Evolutionary conservation across 192 early-diverging fungal species (phyloP).

Genomic region (Coemansia sp.): DNA sequence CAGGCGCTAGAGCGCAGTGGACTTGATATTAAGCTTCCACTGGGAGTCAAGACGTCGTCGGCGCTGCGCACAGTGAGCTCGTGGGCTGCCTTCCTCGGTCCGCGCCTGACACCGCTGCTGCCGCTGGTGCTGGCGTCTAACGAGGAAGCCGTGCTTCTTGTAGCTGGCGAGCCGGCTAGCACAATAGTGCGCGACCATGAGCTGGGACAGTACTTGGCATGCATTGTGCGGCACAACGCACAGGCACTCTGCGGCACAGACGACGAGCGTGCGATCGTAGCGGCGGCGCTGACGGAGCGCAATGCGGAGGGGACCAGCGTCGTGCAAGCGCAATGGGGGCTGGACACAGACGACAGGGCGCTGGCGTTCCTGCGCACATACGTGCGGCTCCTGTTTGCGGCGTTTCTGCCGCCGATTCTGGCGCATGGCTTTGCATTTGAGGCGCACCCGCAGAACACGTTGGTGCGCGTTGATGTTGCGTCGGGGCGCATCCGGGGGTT

Average conservation of each 20-base stretch:
- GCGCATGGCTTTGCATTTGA: constrained; percentile 69
- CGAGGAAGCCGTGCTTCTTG: constrained; percentile 27
- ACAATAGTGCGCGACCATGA: constrained; percentile 57
- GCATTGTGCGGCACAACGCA: constrained; percentile 59
- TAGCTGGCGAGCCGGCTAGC: constrained; percentile 61
- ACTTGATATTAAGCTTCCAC: constrained; percentile 59
- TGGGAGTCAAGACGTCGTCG: constrained; percentile 65
- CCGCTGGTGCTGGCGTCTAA: constrained; percentile 36
- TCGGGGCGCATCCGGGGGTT: constrained; percentile 60
- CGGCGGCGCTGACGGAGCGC: constrained; percentile 60
- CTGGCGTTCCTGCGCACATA: constrained; percentile 56
- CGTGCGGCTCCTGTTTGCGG: constrained; percentile 54
- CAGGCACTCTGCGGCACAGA: constrained; percentile 34
- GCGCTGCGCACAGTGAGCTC: constrained; percentile 72
- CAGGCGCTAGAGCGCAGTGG: constrained; percentile 23
- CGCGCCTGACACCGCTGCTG: constrained; percentile 55
- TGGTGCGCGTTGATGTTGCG: constrained; percentile 58
- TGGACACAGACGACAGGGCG: constrained; percentile 50
- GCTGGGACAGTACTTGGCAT: constrained; percentile 64
- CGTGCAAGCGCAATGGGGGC: constrained; percentile 52
- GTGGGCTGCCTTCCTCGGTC: constrained; percentile 61
- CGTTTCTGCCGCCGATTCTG: constrained; percentile 62
- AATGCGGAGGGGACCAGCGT: constrained; percentile 43
- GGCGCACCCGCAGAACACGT: constrained; percentile 65
- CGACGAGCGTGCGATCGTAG: constrained; percentile 56